Percentiles rank a stretch among this genome's conserved stretches.
Evolutionary conservation across 768 basidiomycete species (phyloP).

Genomic region (Xerocomellus chrysenteron): DNA sequence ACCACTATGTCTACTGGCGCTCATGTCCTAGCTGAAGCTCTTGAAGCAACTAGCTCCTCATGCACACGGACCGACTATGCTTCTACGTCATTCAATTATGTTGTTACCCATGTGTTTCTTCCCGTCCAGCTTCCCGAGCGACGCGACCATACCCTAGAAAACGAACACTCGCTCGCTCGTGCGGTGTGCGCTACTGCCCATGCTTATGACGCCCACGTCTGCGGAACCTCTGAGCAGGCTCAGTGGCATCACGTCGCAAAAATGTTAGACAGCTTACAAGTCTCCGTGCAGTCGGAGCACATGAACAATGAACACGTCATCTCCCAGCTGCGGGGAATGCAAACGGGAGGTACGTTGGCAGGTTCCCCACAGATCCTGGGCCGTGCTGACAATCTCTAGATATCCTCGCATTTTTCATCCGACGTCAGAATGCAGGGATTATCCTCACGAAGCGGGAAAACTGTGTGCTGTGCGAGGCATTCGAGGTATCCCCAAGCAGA

Average conservation of each 20-base stretch:
- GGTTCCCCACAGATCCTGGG: background rate
- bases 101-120: constrained; percentile 8
- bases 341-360: background rate
- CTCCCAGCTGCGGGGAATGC: constrained; percentile 1
- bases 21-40: too few species aligned
- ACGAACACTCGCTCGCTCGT: background rate
- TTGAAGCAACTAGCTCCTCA: too few species aligned
- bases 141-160: background rate
- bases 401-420: constrained; percentile 36
- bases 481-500: constrained; percentile 38
- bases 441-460: constrained; percentile 29
- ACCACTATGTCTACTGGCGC: too few species aligned
- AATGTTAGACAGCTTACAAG: constrained; percentile 6
- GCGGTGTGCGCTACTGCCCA: constrained; percentile 1
- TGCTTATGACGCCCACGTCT: background rate
- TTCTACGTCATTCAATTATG: background rate
- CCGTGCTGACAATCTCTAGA: constrained; percentile 23
- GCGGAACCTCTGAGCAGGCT: background rate
- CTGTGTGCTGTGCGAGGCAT: constrained; percentile 38
- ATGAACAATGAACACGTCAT: background rate
- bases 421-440: constrained; percentile 11
- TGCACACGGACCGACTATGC: too few species aligned
- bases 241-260: constrained; percentile 3
- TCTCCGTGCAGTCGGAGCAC: background rate
- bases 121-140: background rate